phyloP scores from a whole-genome alignment of 371 early-diverging fungal genomes.

The Aphelidium insulamus region DNA sequence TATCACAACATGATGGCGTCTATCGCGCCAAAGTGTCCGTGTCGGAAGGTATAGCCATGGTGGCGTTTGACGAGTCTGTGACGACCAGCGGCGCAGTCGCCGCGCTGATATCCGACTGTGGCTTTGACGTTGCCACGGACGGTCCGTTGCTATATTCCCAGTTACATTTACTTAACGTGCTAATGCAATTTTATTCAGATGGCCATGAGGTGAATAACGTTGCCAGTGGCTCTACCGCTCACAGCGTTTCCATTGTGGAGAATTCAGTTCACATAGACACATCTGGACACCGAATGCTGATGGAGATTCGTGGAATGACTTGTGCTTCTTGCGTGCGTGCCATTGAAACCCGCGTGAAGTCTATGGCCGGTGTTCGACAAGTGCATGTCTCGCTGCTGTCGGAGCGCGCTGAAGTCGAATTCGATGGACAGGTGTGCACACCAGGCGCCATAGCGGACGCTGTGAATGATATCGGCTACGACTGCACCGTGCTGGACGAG shows the following conservation, averaged over 20 bases:
- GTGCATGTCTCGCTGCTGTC: conserved; percentile 47
- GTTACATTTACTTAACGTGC: conserved; percentile 1
- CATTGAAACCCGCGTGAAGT: conserved; percentile 34
- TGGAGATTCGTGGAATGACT: conserved; percentile 56
- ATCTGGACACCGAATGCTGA: no score
- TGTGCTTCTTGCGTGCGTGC: conserved; percentile 61
- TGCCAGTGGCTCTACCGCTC: conserved; percentile 3
- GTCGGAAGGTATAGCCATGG: conserved; percentile 8
- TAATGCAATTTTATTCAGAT: conserved; percentile 8
- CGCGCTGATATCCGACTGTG: conserved; percentile 37
- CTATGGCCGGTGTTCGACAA: conserved; percentile 18
- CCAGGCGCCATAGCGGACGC: conserved; percentile 23
- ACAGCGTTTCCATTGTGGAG: conserved; percentile 7
- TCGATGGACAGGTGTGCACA: conserved; percentile 17
- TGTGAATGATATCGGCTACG: conserved; percentile 64
- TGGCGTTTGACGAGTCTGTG: conserved; percentile 9
- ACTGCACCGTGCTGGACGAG: conserved; percentile 21
- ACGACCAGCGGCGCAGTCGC: conserved; percentile 6
- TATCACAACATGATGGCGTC: conserved; percentile 14
- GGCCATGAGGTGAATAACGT: conserved; percentile 58
- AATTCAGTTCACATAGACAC: conserved; percentile 8
- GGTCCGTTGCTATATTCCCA: neutral
- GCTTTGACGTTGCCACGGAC: conserved; percentile 11
- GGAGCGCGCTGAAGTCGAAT: conserved; percentile 53
- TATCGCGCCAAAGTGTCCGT: conserved; percentile 14